Evolutionary conservation across 208 protist species (phyloP), one percentile per base, ranked within the genome.

Genomic region (Crithidia sp.): DNA sequence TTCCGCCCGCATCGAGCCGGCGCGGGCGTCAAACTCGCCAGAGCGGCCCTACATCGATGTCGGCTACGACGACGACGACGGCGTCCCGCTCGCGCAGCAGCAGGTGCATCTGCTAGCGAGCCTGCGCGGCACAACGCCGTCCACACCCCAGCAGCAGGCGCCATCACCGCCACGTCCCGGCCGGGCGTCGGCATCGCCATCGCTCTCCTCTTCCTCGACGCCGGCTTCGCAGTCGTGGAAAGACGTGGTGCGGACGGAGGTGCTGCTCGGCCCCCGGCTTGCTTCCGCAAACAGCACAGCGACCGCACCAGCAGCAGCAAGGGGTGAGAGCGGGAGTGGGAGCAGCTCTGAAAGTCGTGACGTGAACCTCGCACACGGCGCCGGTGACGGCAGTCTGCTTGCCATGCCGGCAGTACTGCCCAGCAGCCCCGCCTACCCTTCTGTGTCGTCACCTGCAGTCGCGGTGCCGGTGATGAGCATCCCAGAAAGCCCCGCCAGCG

Each of bases 1-100:
- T 16, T 67, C 45, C 10, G 17, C 72, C 45, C 50, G 50, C 58
- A 49, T 71, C 41, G 40, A 67, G 39, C 58, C 63, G 2, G 65
- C 65, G 13, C 52, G 62, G 28, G 36, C 57, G 16, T 59, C 72
- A 0, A 54, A 47, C 36, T 65, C 58, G 57, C 50, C 65, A n/a
- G 64, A 77, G n/a, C 74, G 67, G 17, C 66, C 67, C 3, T 61
- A 59, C 39, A 69, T 79, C 43, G 74, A 79, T 37, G 74, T 69
- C 28, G 74, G 67, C 19, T 79, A 65, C 50, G 74, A 74, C 37
- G 40, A 70, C 39, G 53, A 69, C 61, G 72, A 61, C 28, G 28
- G 28, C 45, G 12, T 79, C 54, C 67, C 74, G 2, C 36, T 53
- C 17, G 67, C 74, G 10, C 65, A 50, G 54, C 65, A 60, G 52